Evolutionary conservation across 2,329 filamentous ascomycete species (phyloP), one percentile per base, ranked within the genome.

Genomic region (Colletotrichum australisinense): DNA sequence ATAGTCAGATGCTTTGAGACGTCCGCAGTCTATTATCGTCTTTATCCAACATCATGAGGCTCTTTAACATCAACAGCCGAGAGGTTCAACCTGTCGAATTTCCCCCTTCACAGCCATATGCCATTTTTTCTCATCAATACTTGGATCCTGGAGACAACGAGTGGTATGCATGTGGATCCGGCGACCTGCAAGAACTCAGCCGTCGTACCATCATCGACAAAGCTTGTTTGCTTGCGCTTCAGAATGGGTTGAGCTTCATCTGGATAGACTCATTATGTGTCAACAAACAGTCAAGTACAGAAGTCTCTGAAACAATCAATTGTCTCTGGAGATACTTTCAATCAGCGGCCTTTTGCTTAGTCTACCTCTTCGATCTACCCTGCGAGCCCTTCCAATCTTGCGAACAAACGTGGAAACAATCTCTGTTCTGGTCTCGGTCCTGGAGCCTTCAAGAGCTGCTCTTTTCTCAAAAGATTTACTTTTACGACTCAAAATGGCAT

Each of bases 391-490:
- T 1, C 0, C 14, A 4, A 14, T 12, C 4, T 9, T 4, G 3
- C 35, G 35, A 42, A 5, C 2, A 42, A 16, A 30, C 38, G 9
- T 52, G 58, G 58, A 26, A 16, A 6, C 49, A 7, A n/a, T 69
- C 24, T 16, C 35, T 4, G 3, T 69, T 35, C 30, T 69, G 67
- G 67, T 49, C 59, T 19, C 49, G 52, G 12, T 30, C 49, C 1
- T 69, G 67, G 67, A 69, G 58, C 12, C 59, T 69, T 1, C 67
- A 56, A 22, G 67, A 58, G 28, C 32, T 69, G 4, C 11, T 69
- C 1, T 11, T 69, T 5, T 32, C 67, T 1, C 1, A 7, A 8
- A 64, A 22, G 19, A 35, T 69, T 8, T 24, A 35, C 5, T 69
- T 69, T 11, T 69, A 69, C 22, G 67, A 69, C 24, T 32, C 52